Evolutionary conservation across 371 early-diverging fungal species (phyloP).

Genomic region (Mucor indicus): DNA sequence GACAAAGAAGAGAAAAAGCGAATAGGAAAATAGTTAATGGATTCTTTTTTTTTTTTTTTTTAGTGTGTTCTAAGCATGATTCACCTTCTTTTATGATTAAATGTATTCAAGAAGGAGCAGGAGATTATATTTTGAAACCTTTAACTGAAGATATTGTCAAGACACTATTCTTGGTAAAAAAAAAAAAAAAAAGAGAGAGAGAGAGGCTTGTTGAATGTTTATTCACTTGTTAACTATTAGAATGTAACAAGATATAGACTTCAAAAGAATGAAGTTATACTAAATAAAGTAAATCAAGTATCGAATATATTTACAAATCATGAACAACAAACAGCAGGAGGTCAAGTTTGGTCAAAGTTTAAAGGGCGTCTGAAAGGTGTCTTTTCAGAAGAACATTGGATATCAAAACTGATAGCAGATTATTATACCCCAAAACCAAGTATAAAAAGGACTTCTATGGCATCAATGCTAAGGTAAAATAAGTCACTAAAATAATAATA

Average conservation of each 20-base stretch:
- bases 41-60: background rate
- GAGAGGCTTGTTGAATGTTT: too few relatives aligned
- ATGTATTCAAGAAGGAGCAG: conserved; percentile 52
- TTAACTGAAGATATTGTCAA: conserved; percentile 44
- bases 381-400: conserved; percentile 25
- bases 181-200: background rate
- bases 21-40: background rate
- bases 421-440: conserved; percentile 40
- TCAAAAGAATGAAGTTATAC: background rate
- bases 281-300: background rate
- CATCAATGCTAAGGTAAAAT: conserved; percentile 17
- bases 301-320: background rate
- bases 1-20: too few relatives aligned
- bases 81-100: conserved; percentile 40
- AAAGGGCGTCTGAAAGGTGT: conserved; percentile 35
- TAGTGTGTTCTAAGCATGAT: conserved; percentile 34
- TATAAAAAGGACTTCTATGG: conserved; percentile 14
- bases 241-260: conserved; percentile 26
- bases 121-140: conserved; percentile 57
- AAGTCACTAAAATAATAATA: background rate
- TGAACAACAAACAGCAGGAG: background rate
- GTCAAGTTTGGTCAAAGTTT: conserved; percentile 32
- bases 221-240: conserved; percentile 9
- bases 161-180: conserved; percentile 54
- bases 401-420: conserved; percentile 26